A percentile compares a stretch with the other conserved stretches of the same genome.
phyloP scores from a whole-genome alignment of 441 rosid species.

The Erysimum cheiri region DNA sequence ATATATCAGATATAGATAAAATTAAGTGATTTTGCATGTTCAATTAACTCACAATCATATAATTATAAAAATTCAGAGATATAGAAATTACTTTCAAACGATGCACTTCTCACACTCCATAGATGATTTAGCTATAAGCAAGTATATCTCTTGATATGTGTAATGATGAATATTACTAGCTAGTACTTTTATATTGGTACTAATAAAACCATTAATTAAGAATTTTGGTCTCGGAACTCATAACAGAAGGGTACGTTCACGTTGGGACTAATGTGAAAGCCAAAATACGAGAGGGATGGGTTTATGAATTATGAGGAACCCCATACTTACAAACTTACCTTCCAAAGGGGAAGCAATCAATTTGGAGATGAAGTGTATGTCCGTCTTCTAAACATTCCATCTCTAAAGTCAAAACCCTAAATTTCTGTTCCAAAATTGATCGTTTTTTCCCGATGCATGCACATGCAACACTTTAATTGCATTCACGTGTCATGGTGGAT shows the following conservation, averaged over 20 bases:
- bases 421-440: slow-evolving; percentile 43
- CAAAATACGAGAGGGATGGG: slow-evolving; percentile 45
- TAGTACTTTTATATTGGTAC: slow-evolving; percentile 2
- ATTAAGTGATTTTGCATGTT: slow-evolving; percentile 13
- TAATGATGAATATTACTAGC: slow-evolving; percentile 7
- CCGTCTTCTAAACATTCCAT: slow-evolving; percentile 44
- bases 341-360: slow-evolving; percentile 43
- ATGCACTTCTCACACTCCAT: slow-evolving; percentile 13
- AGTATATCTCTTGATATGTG: slow-evolving; percentile 1
- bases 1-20: too few relatives aligned
- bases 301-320: slow-evolving; percentile 37
- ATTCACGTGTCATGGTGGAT: slow-evolving; percentile 42
- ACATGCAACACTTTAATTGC: slow-evolving; percentile 42
- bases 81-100: not conserved
- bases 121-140: slow-evolving; percentile 5
- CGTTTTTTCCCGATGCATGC: slow-evolving; percentile 46
- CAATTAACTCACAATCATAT: not conserved
- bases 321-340: slow-evolving; percentile 44
- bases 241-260: slow-evolving; percentile 40
- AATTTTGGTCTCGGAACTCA: slow-evolving; percentile 36
- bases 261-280: slow-evolving; percentile 41
- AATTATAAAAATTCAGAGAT: not conserved
- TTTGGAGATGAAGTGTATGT: slow-evolving; percentile 37
- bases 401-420: slow-evolving; percentile 44
- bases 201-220: slow-evolving; percentile 1